These are phyloP conservation scores for Exophiala viscosa DNA, from an alignment of 2,329 filamentous ascomycete genomes.

Conservation along the genomic window DNA sequence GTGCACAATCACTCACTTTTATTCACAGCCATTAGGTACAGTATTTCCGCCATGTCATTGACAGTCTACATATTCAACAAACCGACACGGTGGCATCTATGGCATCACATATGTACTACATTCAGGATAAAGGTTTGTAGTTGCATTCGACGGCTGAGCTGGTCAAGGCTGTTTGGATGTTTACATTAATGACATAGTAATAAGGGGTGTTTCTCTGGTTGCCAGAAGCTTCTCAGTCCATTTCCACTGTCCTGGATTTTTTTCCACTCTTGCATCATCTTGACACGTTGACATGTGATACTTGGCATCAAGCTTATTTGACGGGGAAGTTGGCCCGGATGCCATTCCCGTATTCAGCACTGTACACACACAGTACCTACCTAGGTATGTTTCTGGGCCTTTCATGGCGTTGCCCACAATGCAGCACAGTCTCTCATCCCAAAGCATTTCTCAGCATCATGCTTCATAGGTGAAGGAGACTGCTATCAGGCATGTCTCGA, in stretches of 20 bases:
- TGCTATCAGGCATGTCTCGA: no score
- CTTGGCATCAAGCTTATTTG: not conserved
- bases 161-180: not conserved
- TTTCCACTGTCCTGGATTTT: not conserved
- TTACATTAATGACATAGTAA: no score
- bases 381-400: no score
- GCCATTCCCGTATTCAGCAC: no score
- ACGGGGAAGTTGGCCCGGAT: no score
- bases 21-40: not conserved
- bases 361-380: no score
- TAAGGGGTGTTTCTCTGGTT: not conserved
- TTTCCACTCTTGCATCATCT: not conserved
- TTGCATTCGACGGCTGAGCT: not conserved
- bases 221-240: not conserved
- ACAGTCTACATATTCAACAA: not conserved
- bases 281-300: not conserved
- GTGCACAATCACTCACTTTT: not conserved
- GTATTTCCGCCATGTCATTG: not conserved
- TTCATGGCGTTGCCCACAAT: no score
- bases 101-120: no score
- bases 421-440: no score
- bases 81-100: not conserved
- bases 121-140: not conserved
- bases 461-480: no score
- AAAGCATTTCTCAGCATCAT: no score